A percentile compares a stretch with the other conserved stretches of the same genome.
phyloP scores from a whole-genome alignment of 2,329 filamentous ascomycete genomes.

The Xylariaceae sp. region DNA sequence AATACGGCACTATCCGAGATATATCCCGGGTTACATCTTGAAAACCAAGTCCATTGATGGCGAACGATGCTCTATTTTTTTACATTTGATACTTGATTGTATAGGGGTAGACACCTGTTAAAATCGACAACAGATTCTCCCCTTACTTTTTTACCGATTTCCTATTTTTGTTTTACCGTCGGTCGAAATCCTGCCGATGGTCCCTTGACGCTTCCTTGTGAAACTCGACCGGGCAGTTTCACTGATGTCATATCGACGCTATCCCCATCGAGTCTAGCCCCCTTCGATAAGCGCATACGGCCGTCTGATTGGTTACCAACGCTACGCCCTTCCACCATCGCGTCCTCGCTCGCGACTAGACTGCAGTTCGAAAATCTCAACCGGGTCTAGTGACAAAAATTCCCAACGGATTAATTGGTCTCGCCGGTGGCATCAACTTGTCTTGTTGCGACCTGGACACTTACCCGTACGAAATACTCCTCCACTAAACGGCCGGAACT shows the following conservation, averaged over 20 bases:
- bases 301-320: conserved; percentile 12
- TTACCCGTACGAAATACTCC: background rate
- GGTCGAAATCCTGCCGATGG: too few species aligned
- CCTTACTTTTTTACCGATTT: too few species aligned
- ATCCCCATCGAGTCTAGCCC: background rate
- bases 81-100: too few species aligned
- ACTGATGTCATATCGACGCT: background rate
- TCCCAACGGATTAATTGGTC: background rate
- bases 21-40: too few species aligned
- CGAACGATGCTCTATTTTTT: too few species aligned
- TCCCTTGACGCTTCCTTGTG: too few species aligned
- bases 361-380: background rate
- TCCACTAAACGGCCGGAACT: background rate
- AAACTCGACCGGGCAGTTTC: too few species aligned
- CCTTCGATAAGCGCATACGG: background rate
- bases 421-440: background rate
- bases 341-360: background rate
- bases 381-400: background rate
- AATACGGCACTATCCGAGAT: too few species aligned
- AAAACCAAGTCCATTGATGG: too few species aligned
- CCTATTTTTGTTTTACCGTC: too few species aligned
- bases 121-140: too few species aligned
- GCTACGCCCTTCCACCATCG: conserved; percentile 6
- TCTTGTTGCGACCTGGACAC: background rate
- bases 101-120: too few species aligned